A percentile compares a stretch with the other conserved stretches of the same genome.
These are phyloP conservation scores for Colletotrichum sp. DNA, from an alignment of 2,329 filamentous ascomycete species.

Conservation along the genomic window DNA sequence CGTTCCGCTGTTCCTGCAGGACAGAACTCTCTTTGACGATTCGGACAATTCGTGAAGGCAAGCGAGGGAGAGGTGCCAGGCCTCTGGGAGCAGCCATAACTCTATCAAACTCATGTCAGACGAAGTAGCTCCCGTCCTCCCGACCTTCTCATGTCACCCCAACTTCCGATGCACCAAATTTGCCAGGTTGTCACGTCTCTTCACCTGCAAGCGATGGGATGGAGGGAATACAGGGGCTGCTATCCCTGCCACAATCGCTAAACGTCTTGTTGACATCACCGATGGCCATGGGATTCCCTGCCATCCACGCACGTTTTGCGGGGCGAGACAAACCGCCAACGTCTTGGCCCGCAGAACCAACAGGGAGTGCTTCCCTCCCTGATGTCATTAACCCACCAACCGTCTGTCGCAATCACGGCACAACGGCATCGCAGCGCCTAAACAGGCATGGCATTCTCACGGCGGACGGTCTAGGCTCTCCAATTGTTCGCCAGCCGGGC, in stretches of 20 bases:
- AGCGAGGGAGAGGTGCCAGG: not conserved
- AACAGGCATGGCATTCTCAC: slow-evolving; percentile 4
- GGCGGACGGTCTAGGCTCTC: slow-evolving; percentile 1
- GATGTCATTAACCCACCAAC: slow-evolving; percentile 22
- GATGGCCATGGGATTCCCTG: not conserved
- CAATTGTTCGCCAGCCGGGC: not conserved
- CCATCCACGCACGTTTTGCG: not conserved
- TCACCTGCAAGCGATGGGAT: not conserved
- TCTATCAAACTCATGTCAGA: not conserved
- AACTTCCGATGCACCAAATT: not conserved
- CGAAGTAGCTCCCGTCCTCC: not conserved
- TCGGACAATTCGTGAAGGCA: not conserved
- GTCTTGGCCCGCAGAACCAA: slow-evolving; percentile 12
- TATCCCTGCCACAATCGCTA: not conserved
- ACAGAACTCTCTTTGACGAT: not conserved
- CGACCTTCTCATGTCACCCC: not conserved
- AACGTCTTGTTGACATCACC: slow-evolving; percentile 20
- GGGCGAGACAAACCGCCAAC: slow-evolving; percentile 5
- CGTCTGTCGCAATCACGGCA: slow-evolving; percentile 16
- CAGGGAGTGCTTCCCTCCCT: slow-evolving; percentile 2
- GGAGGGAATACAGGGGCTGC: not conserved
- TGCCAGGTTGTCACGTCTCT: not conserved
- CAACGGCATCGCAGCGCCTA: slow-evolving; percentile 11
- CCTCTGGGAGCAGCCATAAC: not conserved
- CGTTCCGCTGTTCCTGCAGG: slow-evolving; percentile 12